Base-by-base conservation (phyloP, 2,329 filamentous ascomycete species). In the Escovopsis weberi region DNA sequence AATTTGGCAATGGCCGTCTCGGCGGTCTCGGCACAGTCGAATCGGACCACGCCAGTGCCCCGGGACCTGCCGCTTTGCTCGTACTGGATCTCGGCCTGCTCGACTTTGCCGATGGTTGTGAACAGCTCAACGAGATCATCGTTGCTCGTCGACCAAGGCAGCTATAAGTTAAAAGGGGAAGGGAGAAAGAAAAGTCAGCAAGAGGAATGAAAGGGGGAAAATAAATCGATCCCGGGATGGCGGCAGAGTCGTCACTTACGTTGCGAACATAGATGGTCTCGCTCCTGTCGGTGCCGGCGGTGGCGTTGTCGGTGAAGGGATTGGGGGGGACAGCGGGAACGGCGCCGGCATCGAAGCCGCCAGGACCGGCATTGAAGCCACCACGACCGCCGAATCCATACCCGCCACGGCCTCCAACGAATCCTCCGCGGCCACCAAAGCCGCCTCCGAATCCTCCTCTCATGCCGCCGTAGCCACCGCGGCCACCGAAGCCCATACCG, bases 1-100 rank as follows among this genome's bases (percentile, higher is more conserved):
- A 98, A 98, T 62, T 98, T 98, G 56, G 85, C 77, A 55, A 98
- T 96, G 38, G 89, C 82, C 19, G 87, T 95, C 54, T 94, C 87
- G 2, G 91, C 87, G 48, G 87, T 93, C 8, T 88, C 80, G 12
- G 77, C 67, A 42, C 66, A 75, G 57, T 93, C 85, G 59, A 98
- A 96, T 48, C 91, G 81, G 43, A 98, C 91, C n/a, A 98, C 91
- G 59, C 91, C 91, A 45, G 85, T 91, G 50, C 91, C 91, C 50
- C 87, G 83, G 46, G 91, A 98, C 54, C 91, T 85, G 38, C 91
- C 91, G 56, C 93, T 96, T 4, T 85, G 83, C 62, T 98, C 91
- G 58, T 98, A 96, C 64, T 98, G 91, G 44, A 98, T 96, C 66
- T 98, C 91, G n/a, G 91, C 91, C 55, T 91, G 87, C 56, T 95